Evolutionary conservation across 305 asterid genomes (phyloP).

Genomic region (Fraxinus dipetala): DNA sequence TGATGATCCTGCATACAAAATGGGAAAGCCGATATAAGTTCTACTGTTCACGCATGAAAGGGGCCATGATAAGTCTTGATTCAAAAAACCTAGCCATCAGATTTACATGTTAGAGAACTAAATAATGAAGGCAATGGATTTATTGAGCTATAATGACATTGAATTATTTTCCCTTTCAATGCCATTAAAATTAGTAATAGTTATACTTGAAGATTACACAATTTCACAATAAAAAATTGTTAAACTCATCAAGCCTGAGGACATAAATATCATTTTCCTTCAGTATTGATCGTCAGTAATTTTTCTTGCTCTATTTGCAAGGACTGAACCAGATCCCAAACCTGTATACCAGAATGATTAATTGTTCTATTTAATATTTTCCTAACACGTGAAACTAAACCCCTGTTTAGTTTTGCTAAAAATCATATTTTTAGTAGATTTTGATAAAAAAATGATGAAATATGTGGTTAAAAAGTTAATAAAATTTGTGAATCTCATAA

Average conservation of each 20-base stretch:
- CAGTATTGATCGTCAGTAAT: background rate
- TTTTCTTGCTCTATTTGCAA: background rate
- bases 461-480: background rate
- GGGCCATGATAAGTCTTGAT: slow-evolving; percentile 7
- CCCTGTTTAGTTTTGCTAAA: background rate
- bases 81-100: slow-evolving; percentile 2
- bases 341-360: background rate
- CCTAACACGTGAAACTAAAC: background rate
- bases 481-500: background rate
- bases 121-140: background rate
- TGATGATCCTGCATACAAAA: slow-evolving; percentile 63
- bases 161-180: background rate
- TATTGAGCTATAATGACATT: background rate
- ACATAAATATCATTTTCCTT: background rate
- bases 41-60: slow-evolving; percentile 10
- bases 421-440: background rate
- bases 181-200: background rate
- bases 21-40: background rate
- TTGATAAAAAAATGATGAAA: background rate
- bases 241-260: background rate
- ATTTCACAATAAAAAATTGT: background rate
- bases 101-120: background rate
- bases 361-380: background rate
- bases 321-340: background rate
- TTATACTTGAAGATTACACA: background rate